Base-by-base conservation (phyloP, 2,329 filamentous ascomycete species). In the Arthrobotrys megalospora region DNA sequence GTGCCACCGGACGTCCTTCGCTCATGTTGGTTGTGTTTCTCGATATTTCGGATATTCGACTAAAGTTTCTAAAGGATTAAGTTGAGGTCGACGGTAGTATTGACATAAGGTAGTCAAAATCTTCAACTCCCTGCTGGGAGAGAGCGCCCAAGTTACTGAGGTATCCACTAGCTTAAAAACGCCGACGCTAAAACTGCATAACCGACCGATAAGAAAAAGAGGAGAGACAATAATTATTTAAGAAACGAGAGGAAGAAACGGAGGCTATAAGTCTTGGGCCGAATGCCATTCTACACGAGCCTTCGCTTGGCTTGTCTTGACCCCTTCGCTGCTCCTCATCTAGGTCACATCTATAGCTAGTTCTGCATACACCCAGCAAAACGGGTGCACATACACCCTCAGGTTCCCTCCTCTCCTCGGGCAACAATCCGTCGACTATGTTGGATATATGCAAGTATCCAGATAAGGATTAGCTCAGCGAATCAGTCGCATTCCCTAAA, bases 391-490 rank as follows among this genome's bases (percentile, higher is more conserved):
- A 12, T n/a, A n/a, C n/a, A n/a, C n/a, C n/a, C n/a, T n/a, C n/a
- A n/a, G n/a, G 19, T 43, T 10, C n/a, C 21, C 32, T 6, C 48
- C 32, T 16, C 36, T 55, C 62, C 47, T 60, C 32, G 62, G 60
- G 21, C n/a, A 10, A 48, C 66, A 63, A 32, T 12, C 53, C 47
- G n/a, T 45, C 67, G 45, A 66, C 67, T 45, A 52, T 68, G 63
- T 64, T 69, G 64, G 64, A 76, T 76, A 76, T 68, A 68, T 68
- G 63, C 71, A 69, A 7, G 16, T 14, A 38, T 41, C 34, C 64
- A 11, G 38, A 55, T 68, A 3, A 12, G 62, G 71, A 16, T 28
- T 68, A 76, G 47, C 47, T 28, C 19, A 24, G 19, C 11, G 19
- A 60, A 43, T 43, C 36, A 38, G 4, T 32, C 48, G 12, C 55